Percentiles rank a stretch among this genome's conserved stretches.
Conservation (phyloP, 768 basidiomycete species). For the Harrya chromipes region DNA sequence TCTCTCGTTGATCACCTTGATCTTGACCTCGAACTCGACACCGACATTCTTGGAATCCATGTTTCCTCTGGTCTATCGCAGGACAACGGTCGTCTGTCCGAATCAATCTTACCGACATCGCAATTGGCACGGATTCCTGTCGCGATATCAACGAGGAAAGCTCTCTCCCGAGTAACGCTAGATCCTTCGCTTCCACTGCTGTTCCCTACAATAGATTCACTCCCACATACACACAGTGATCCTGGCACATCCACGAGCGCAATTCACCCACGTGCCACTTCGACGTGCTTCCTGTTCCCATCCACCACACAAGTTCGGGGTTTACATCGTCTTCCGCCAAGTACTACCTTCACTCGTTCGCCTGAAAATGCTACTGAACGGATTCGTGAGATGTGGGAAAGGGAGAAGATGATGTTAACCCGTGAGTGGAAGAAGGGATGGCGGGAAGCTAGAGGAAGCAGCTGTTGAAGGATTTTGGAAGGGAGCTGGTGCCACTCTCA, state of each 20-base stretch:
- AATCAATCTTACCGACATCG: no score
- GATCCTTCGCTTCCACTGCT: slow-evolving; percentile 58
- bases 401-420: slow-evolving; percentile 62
- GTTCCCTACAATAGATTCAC: slow-evolving; percentile 48
- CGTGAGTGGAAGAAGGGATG: slow-evolving; percentile 74
- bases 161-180: slow-evolving; percentile 33
- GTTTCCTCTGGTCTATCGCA: no score
- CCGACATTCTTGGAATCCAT: no score
- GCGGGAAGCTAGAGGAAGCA: slow-evolving; percentile 70
- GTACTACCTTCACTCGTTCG: slow-evolving; percentile 18
- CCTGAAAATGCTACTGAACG: slow-evolving; percentile 35
- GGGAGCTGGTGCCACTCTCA: no score
- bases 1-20: no score
- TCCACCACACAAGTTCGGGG: slow-evolving; percentile 44
- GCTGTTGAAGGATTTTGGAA: no score
- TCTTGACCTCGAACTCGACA: no score
- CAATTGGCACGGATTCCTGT: no score
- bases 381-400: slow-evolving; percentile 69
- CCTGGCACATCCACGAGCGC: background rate
- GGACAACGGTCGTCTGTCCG: no score
- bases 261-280: slow-evolving; percentile 16
- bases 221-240: slow-evolving; percentile 3
- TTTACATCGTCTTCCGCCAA: slow-evolving; percentile 39
- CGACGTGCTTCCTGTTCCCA: slow-evolving; percentile 21
- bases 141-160: slow-evolving; percentile 2